phyloP scores from a whole-genome alignment of 2,329 filamentous ascomycete genomes.

The Xylariaceae sp. region DNA sequence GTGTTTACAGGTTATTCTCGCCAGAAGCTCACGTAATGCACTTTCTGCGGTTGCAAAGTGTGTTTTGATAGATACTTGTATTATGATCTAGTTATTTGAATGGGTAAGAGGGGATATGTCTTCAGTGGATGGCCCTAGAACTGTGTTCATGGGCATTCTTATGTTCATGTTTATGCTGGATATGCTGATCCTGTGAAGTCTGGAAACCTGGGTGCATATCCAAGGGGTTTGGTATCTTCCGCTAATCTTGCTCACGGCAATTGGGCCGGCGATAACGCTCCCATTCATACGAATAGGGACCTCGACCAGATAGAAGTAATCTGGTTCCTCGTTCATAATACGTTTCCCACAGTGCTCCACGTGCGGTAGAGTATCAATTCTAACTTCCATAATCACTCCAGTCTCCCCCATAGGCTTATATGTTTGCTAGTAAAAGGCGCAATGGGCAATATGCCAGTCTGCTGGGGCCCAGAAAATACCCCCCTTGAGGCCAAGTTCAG shows the following conservation, averaged over 20 bases:
- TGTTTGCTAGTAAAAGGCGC: constrained; percentile 1
- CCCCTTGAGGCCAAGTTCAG: neutral
- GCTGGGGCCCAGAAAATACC: neutral
- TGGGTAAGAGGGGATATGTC: too few relatives aligned
- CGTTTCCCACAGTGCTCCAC: neutral
- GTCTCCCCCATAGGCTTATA: constrained; percentile 3
- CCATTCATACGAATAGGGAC: neutral
- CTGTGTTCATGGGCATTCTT: too few relatives aligned
- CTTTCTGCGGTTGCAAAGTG: too few relatives aligned
- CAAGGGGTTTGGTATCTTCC: neutral
- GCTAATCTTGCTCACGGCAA: neutral
- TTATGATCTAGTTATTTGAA: too few relatives aligned
- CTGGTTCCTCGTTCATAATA: neutral
- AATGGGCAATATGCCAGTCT: constrained; percentile 8
- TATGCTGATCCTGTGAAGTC: neutral
- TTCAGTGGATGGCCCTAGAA: too few relatives aligned
- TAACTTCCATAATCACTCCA: neutral
- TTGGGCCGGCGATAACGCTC: neutral
- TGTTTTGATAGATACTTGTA: too few relatives aligned
- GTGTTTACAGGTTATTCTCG: too few relatives aligned
- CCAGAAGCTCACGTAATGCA: too few relatives aligned
- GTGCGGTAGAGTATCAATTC: neutral
- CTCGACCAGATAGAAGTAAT: neutral
- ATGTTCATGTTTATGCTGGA: too few relatives aligned
- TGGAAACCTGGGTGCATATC: neutral